Conservation (phyloP, 306 rosid species). For the Fagus sylvatica region DNA sequence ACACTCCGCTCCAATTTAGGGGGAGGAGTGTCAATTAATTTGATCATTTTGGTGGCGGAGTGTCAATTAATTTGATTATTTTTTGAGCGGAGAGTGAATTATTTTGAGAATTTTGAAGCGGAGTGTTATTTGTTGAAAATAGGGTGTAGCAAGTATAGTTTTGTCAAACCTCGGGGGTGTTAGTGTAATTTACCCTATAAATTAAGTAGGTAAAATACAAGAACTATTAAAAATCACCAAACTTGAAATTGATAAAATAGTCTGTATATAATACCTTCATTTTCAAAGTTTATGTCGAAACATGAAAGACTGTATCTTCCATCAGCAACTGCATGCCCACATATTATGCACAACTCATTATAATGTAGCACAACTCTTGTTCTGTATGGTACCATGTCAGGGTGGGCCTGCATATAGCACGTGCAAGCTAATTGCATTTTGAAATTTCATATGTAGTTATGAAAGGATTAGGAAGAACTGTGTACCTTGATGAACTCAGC, state of each 20-base stretch:
- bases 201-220: no score
- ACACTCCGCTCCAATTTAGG: neutral
- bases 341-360: conserved; percentile 51
- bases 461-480: conserved; percentile 6
- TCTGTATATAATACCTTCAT: conserved; percentile 24
- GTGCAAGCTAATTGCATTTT: conserved; percentile 25
- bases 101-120: no score
- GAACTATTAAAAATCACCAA: neutral
- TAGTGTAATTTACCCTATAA: no score
- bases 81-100: no score
- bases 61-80: no score
- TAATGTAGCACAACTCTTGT: conserved; percentile 37
- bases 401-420: conserved; percentile 46
- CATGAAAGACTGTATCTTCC: conserved; percentile 70
- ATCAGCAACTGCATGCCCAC: conserved; percentile 60
- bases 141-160: no score
- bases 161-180: no score
- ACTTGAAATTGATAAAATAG: neutral
- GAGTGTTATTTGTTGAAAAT: no score
- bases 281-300: conserved; percentile 36
- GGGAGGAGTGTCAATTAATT: neutral
- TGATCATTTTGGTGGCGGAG: no score
- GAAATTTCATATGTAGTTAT: neutral
- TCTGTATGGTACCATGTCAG: conserved; percentile 43
- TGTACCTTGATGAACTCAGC: conserved; percentile 44